phyloP scores from a whole-genome alignment of 345 rosid genomes.

The Melaleuca alternifolia region DNA sequence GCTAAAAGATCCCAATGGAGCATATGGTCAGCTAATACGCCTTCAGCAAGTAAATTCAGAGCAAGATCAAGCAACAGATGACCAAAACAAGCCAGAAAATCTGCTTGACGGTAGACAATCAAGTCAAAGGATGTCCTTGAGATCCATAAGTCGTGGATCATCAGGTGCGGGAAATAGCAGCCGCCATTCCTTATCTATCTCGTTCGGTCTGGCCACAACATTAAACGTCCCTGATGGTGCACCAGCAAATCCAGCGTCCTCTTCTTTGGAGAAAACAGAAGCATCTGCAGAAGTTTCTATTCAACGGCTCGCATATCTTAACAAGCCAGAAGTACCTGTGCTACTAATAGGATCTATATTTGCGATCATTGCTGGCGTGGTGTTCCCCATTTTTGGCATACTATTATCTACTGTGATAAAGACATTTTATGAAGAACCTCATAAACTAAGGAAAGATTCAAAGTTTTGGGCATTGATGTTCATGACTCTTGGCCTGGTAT shows the following conservation, averaged over 20 bases:
- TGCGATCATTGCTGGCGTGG: conserved; percentile 37
- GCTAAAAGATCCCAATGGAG: conserved; percentile 56
- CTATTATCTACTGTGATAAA: conserved; percentile 41
- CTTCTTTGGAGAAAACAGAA: conserved; percentile 6
- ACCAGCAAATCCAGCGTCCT: conserved; percentile 13
- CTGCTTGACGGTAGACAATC: neutral
- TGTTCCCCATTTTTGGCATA: conserved; percentile 51
- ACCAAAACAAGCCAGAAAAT: conserved; percentile 12
- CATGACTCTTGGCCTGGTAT: conserved; percentile 45
- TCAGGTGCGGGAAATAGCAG: conserved; percentile 48
- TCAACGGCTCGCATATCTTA: conserved; percentile 49
- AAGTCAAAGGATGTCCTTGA: conserved; percentile 23
- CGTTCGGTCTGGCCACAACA: conserved; percentile 50
- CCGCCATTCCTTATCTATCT: conserved; percentile 40
- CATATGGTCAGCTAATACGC: conserved; percentile 67
- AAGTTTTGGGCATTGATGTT: conserved; percentile 63
- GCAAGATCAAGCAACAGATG: conserved; percentile 26
- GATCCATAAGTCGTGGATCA: conserved; percentile 48
- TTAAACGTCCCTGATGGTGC: conserved; percentile 15
- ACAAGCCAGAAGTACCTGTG: conserved; percentile 73
- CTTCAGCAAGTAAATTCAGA: conserved; percentile 50
- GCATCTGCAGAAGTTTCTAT: conserved; percentile 33
- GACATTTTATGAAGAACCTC: conserved; percentile 50
- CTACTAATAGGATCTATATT: conserved; percentile 46
- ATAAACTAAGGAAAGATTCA: conserved; percentile 45